Conservation (phyloP, 371 early-diverging fungal species). For the Fennellomyces sp. region DNA sequence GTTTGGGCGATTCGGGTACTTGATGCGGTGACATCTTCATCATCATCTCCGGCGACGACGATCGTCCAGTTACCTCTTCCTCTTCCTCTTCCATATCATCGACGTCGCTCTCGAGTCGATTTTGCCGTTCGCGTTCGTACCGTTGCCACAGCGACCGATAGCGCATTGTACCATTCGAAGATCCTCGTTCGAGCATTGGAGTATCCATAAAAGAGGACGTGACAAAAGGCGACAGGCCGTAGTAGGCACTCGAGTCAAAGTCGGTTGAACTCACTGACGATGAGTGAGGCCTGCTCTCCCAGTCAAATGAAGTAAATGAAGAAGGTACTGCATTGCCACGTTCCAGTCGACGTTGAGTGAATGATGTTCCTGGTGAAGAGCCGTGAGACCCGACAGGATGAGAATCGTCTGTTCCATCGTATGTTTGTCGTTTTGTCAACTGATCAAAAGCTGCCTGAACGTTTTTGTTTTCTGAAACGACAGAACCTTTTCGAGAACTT, state of each 20-base stretch:
- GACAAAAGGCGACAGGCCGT: slow-evolving; percentile 49
- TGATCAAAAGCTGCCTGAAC: slow-evolving; percentile 24
- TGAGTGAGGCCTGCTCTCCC: slow-evolving; percentile 23
- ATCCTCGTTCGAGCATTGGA: neutral
- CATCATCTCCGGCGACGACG: slow-evolving; percentile 2
- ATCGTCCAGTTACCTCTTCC: slow-evolving; percentile 6
- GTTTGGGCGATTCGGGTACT: slow-evolving; percentile 17
- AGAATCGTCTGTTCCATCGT: neutral
- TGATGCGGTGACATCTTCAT: slow-evolving; percentile 6
- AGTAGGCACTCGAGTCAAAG: slow-evolving; percentile 37
- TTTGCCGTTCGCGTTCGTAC: slow-evolving; percentile 31
- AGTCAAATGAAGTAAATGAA: slow-evolving; percentile 29
- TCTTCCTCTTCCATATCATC: neutral
- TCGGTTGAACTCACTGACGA: slow-evolving; percentile 32
- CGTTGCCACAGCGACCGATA: slow-evolving; percentile 40
- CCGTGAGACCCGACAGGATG: neutral
- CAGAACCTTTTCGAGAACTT: neutral
- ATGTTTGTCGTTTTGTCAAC: slow-evolving; percentile 11
- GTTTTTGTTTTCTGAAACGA: slow-evolving; percentile 19
- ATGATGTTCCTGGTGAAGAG: slow-evolving; percentile 17
- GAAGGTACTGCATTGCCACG: slow-evolving; percentile 45
- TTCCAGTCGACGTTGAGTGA: slow-evolving; percentile 43
- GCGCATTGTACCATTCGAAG: neutral
- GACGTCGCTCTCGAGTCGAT: neutral
- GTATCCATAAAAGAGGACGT: slow-evolving; percentile 41